A percentile compares a stretch with the other conserved stretches of the same genome.
These are phyloP conservation scores for Aurantiochytrium sp. DNA, from an alignment of 108 stramenopile species.

Conservation along the genomic window DNA sequence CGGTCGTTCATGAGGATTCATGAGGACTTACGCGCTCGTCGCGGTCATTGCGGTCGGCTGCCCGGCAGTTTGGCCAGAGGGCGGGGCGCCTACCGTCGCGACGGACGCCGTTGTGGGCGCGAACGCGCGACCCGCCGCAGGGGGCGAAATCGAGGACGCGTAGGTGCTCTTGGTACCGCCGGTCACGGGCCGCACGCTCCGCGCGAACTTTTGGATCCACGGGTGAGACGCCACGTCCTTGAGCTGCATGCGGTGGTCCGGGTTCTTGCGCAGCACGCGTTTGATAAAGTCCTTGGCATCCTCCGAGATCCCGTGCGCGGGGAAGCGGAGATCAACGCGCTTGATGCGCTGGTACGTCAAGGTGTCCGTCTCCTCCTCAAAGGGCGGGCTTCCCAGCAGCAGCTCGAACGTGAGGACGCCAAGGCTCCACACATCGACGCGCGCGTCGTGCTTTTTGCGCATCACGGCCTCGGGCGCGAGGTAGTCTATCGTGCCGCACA, in stretches of 20 bases:
- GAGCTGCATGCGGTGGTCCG: slow-evolving; percentile 71
- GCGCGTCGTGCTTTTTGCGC: slow-evolving; percentile 54
- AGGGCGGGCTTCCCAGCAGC: slow-evolving; percentile 86
- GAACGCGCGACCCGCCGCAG: too few relatives aligned
- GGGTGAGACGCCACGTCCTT: slow-evolving; percentile 79
- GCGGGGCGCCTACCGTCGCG: too few relatives aligned
- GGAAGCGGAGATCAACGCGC: slow-evolving; percentile 84
- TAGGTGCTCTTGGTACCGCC: too few relatives aligned
- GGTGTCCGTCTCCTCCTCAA: slow-evolving; percentile 85
- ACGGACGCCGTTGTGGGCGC: too few relatives aligned
- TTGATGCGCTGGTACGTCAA: slow-evolving; percentile 89
- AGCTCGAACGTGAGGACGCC: slow-evolving; percentile 90
- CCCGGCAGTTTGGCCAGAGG: too few relatives aligned
- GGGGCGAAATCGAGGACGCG: too few relatives aligned
- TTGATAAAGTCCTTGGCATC: slow-evolving; percentile 90
- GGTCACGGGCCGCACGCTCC: not conserved
- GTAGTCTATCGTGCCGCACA: slow-evolving; percentile 95
- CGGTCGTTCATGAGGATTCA: too few relatives aligned
- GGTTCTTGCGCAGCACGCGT: slow-evolving; percentile 83
- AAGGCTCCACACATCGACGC: slow-evolving; percentile 58
- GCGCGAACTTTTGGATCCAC: slow-evolving; percentile 60
- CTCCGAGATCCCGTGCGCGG: slow-evolving; percentile 64
- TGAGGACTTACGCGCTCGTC: not conserved
- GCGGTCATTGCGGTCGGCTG: not conserved
- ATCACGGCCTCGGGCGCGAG: slow-evolving; percentile 33